Conservation (phyloP, 1,284 basidiomycete species). For the Cutaneotrichosporon daszewskae region DNA sequence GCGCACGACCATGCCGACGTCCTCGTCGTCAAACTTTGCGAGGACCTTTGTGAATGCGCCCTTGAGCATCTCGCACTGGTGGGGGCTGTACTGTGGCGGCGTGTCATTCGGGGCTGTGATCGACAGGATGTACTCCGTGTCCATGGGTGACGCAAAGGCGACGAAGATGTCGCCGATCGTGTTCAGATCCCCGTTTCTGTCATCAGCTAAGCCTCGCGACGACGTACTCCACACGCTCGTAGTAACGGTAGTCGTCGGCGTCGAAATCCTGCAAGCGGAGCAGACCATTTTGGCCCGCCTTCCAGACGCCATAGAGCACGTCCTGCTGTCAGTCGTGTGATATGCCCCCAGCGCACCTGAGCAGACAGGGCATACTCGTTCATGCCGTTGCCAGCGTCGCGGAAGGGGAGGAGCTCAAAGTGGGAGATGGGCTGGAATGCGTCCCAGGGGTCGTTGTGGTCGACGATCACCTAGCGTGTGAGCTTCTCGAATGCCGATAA, state of each 20-base stretch:
- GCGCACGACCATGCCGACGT: slow-evolving; percentile 86
- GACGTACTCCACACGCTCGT: slow-evolving; percentile 74
- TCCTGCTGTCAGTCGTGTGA: slow-evolving; percentile 51
- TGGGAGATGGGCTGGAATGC: slow-evolving; percentile 88
- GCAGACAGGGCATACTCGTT: slow-evolving; percentile 90
- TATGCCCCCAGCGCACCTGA: slow-evolving; percentile 49
- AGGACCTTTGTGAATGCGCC: slow-evolving; percentile 80
- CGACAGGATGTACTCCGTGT: slow-evolving; percentile 23
- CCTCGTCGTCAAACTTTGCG: slow-evolving; percentile 80
- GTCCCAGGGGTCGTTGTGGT: slow-evolving; percentile 86
- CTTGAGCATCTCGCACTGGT: slow-evolving; percentile 54
- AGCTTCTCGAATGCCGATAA: not conserved
- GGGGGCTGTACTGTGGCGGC: not conserved
- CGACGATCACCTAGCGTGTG: slow-evolving; percentile 77
- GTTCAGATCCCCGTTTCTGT: slow-evolving; percentile 90
- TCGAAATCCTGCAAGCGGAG: slow-evolving; percentile 86
- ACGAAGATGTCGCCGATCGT: slow-evolving; percentile 77
- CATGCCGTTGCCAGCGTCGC: slow-evolving; percentile 88
- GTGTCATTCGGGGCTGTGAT: slow-evolving; percentile 1
- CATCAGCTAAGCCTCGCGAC: not conserved
- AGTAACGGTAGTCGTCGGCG: slow-evolving; percentile 59
- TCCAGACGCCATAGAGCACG: slow-evolving; percentile 91
- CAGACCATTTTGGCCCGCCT: slow-evolving; percentile 82
- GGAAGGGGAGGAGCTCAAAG: slow-evolving; percentile 87
- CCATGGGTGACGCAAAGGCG: slow-evolving; percentile 91